Conservation (phyloP, 345 rosid species). For the Erucastrum elatum region DNA sequence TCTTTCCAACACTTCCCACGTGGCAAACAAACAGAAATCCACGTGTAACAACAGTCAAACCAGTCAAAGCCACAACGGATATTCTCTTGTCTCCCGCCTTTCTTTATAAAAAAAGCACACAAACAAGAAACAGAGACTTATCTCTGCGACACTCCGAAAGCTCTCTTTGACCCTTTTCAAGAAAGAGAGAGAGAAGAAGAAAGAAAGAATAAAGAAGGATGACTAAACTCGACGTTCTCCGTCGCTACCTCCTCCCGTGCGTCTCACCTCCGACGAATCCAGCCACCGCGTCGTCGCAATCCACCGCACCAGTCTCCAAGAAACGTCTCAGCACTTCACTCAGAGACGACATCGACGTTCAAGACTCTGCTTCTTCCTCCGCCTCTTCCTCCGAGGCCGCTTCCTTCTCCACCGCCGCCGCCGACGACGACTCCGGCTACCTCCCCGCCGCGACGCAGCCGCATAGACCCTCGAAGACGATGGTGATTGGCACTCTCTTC, state of each 20-base stretch:
- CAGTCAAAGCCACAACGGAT: slow-evolving; percentile 42
- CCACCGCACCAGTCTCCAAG: slow-evolving; percentile 40
- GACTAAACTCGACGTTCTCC: slow-evolving; percentile 69
- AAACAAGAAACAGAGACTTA: slow-evolving; percentile 14
- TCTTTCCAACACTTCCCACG: slow-evolving; percentile 34
- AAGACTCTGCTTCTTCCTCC: slow-evolving; percentile 39
- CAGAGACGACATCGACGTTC: slow-evolving; percentile 52
- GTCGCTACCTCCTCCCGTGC: slow-evolving; percentile 75
- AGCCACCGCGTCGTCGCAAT: slow-evolving; percentile 29
- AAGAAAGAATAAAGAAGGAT: slow-evolving; percentile 26
- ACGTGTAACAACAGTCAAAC: slow-evolving; percentile 37
- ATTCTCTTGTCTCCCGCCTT: slow-evolving; percentile 38
- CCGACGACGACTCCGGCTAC: not conserved
- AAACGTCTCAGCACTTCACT: slow-evolving; percentile 79
- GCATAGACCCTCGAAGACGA: slow-evolving; percentile 68
- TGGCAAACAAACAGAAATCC: not conserved
- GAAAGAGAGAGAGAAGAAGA: not conserved
- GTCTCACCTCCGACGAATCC: slow-evolving; percentile 46
- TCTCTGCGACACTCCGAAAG: slow-evolving; percentile 36
- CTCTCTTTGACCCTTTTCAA: slow-evolving; percentile 13
- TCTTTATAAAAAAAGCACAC: slow-evolving; percentile 31
- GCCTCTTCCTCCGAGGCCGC: slow-evolving; percentile 38
- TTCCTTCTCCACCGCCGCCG: slow-evolving; percentile 8
- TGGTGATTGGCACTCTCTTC: slow-evolving; percentile 83
- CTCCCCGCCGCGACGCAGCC: slow-evolving; percentile 35